Percentiles rank a stretch among this genome's conserved stretches.
phyloP scores from a whole-genome alignment of 116 monocot species.

The Iris pallida region DNA sequence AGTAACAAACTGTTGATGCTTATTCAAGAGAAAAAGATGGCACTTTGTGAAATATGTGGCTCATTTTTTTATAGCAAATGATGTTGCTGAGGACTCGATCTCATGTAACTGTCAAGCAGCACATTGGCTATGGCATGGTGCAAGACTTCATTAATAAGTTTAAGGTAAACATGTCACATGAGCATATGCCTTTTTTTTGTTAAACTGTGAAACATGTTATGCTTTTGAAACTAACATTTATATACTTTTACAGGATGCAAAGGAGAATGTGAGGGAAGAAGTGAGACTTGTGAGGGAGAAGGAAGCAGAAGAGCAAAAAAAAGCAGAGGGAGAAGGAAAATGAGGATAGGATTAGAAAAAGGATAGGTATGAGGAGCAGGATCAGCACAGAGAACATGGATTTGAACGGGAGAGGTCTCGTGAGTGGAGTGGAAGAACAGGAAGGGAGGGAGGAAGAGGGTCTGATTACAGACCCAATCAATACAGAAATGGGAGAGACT shows the following conservation, averaged over 20 bases:
- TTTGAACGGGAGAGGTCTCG: constrained; percentile 45
- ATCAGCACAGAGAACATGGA: constrained; percentile 30
- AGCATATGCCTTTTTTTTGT: too few species aligned
- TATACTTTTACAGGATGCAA: constrained; percentile 40
- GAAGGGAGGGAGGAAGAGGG: constrained; percentile 53
- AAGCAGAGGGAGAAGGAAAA: constrained; percentile 57
- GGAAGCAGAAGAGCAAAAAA: constrained; percentile 66
- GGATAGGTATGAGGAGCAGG: constrained; percentile 24
- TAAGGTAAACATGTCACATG: constrained; percentile 44
- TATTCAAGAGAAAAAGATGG: constrained; percentile 95
- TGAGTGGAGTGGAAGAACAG: constrained; percentile 41
- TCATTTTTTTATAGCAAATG: constrained; percentile 88
- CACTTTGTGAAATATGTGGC: constrained; percentile 91
- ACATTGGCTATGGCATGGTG: constrained; percentile 91
- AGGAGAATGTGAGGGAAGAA: constrained; percentile 83
- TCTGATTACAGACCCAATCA: constrained; percentile 36
- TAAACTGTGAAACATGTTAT: too few species aligned
- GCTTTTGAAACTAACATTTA: too few species aligned
- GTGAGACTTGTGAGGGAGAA: constrained; percentile 59
- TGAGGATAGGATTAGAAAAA: constrained; percentile 27
- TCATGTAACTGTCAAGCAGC: constrained; percentile 89
- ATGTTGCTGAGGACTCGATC: constrained; percentile 90
- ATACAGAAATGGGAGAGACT: constrained; percentile 72
- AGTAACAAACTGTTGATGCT: constrained; percentile 62
- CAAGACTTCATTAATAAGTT: constrained; percentile 69